Percentiles rank a stretch among this genome's conserved stretches.
Conservation (phyloP, 2,329 filamentous ascomycete genomes). For the Beauveria scarabaeidicola region DNA sequence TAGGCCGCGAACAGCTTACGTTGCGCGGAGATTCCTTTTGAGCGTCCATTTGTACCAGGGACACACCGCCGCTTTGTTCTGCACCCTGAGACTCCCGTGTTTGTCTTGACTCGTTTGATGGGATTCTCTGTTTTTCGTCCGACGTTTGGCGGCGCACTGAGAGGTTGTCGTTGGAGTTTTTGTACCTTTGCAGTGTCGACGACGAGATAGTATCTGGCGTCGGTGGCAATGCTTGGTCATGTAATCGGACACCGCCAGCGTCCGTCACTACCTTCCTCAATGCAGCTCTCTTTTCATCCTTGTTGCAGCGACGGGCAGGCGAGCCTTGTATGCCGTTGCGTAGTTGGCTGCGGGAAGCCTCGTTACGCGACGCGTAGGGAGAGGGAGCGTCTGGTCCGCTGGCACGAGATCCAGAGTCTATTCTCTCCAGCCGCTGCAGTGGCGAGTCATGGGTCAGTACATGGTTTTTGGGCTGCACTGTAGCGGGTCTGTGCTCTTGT, state of each 20-base stretch:
- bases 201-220: conserved; percentile 54
- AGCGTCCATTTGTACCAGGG: neutral
- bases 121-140: conserved; percentile 21
- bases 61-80: conserved; percentile 7
- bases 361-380: neutral
- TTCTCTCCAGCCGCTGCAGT: conserved; percentile 40
- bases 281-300: conserved; percentile 40
- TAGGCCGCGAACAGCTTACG: neutral
- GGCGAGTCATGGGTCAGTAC: conserved; percentile 39
- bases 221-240: conserved; percentile 41
- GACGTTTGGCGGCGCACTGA: conserved; percentile 22
- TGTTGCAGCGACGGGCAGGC: conserved; percentile 23
- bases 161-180: conserved; percentile 43
- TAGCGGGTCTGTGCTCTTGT: neutral
- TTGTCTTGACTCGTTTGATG: neutral
- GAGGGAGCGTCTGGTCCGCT: neutral
- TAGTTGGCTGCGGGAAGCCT: neutral
- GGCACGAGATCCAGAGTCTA: conserved; percentile 19
- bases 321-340: conserved; percentile 14
- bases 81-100: neutral
- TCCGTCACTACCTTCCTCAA: conserved; percentile 42
- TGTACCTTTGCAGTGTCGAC: conserved; percentile 41
- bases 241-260: conserved; percentile 30
- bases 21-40: neutral
- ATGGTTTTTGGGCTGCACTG: conserved; percentile 35